phyloP scores from a whole-genome alignment of 179 eudicot genomes.

The Beta corolliflora region DNA sequence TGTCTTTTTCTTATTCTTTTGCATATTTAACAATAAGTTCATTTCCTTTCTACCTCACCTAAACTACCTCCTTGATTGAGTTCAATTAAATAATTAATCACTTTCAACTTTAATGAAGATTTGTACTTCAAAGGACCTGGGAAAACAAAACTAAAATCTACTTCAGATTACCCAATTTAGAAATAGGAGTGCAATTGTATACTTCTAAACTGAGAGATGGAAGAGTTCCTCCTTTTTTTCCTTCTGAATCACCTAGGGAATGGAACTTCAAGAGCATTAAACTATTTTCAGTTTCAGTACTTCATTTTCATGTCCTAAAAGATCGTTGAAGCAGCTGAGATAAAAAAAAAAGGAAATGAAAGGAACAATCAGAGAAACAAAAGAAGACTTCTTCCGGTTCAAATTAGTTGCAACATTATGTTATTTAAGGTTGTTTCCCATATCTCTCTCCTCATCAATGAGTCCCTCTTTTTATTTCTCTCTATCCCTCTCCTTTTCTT shows the following conservation, averaged over 20 bases:
- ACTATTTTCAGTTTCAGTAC: background rate
- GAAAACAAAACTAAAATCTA: background rate
- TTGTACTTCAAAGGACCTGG: background rate
- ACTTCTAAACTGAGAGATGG: background rate
- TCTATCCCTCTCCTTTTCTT: no score
- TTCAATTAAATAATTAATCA: no score
- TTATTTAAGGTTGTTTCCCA: no score
- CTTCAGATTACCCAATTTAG: background rate
- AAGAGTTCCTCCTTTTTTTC: background rate
- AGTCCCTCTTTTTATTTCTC: no score
- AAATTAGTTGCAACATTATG: no score
- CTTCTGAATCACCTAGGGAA: background rate
- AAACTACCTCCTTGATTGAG: no score
- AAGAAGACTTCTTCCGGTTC: no score
- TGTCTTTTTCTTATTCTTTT: background rate
- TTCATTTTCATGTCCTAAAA: background rate
- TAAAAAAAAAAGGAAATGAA: background rate
- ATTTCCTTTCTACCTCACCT: no score
- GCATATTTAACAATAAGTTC: background rate
- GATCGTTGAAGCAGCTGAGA: background rate
- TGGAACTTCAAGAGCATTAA: background rate
- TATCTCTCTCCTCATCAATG: no score
- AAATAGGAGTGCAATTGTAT: background rate
- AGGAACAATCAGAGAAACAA: background rate
- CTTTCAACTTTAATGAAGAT: no score